Conservation (phyloP, 2,329 filamentous ascomycete species). For the Stachybotrys echinatus region DNA sequence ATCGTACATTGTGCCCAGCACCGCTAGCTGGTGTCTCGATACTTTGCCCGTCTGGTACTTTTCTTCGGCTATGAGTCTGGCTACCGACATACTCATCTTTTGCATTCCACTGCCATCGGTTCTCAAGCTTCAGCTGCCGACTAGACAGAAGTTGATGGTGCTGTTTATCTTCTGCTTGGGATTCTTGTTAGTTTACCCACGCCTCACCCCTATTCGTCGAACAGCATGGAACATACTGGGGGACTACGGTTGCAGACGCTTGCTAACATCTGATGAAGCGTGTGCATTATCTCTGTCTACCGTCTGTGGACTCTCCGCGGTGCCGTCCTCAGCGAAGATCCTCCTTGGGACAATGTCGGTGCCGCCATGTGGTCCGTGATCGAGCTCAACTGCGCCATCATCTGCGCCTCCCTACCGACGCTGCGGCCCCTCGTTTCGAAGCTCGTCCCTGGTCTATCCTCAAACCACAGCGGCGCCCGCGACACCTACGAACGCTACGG, state of each 20-base stretch:
- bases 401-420: slow-evolving; percentile 21
- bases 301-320: slow-evolving; percentile 23
- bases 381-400: slow-evolving; percentile 23
- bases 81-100: slow-evolving; percentile 21
- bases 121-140: slow-evolving; percentile 14
- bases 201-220: neutral
- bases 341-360: slow-evolving; percentile 23
- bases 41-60: slow-evolving; percentile 25
- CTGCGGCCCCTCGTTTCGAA: slow-evolving; percentile 20
- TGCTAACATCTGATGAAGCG: slow-evolving; percentile 9
- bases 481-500: slow-evolving; percentile 12
- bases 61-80: slow-evolving; percentile 19
- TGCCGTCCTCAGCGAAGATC: slow-evolving; percentile 18
- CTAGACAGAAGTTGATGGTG: slow-evolving; percentile 19
- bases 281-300: slow-evolving; percentile 25
- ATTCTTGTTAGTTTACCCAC: slow-evolving; percentile 19
- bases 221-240: too few relatives aligned
- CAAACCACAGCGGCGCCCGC: slow-evolving; percentile 6
- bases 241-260: too few relatives aligned
- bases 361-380: slow-evolving; percentile 24
- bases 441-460: slow-evolving; percentile 15
- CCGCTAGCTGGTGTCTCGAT: slow-evolving; percentile 18
- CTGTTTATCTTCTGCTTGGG: slow-evolving; percentile 22
- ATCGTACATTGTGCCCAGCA: slow-evolving; percentile 14
- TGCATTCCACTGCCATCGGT: slow-evolving; percentile 19